These are phyloP conservation scores for Dimocarpus longan DNA, from an alignment of 345 rosid genomes.

Conservation along the genomic window DNA sequence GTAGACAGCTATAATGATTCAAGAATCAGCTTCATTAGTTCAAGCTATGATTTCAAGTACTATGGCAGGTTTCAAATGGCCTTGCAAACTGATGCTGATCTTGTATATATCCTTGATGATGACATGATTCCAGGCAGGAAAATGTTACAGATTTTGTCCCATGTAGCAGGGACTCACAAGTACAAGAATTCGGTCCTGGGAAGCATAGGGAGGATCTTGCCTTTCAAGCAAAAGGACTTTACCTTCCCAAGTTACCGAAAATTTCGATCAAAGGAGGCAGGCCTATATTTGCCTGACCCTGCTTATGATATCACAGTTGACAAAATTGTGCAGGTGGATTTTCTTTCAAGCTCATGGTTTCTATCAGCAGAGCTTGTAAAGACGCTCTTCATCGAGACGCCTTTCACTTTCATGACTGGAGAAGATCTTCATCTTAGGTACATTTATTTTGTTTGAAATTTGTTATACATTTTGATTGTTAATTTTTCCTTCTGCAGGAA, in stretches of 20 bases:
- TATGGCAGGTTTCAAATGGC: constrained; percentile 98
- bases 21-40: constrained; percentile 87
- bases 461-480: background rate
- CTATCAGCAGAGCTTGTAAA: constrained; percentile 88
- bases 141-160: constrained; percentile 89
- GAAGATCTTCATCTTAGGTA: constrained; percentile 99
- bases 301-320: constrained; percentile 86
- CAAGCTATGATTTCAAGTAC: constrained; percentile 94
- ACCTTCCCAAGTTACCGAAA: constrained; percentile 98
- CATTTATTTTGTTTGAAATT: background rate
- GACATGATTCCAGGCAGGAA: constrained; percentile 97
- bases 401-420: constrained; percentile 90
- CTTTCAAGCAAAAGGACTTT: constrained; percentile 88
- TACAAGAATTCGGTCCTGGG: constrained; percentile 90
- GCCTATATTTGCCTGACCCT: constrained; percentile 95
- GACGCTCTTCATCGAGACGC: constrained; percentile 83
- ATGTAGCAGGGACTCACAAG: constrained; percentile 96
- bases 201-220: constrained; percentile 94
- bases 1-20: constrained; percentile 82
- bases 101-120: constrained; percentile 82
- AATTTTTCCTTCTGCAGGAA: background rate
- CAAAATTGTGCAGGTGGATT: constrained; percentile 91
- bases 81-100: constrained; percentile 87
- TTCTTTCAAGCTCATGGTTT: constrained; percentile 98
- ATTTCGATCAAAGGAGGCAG: constrained; percentile 91